Evolutionary conservation across 805 yeast genomes (phyloP).

Genomic region (Jamesozyma lodderae): DNA sequence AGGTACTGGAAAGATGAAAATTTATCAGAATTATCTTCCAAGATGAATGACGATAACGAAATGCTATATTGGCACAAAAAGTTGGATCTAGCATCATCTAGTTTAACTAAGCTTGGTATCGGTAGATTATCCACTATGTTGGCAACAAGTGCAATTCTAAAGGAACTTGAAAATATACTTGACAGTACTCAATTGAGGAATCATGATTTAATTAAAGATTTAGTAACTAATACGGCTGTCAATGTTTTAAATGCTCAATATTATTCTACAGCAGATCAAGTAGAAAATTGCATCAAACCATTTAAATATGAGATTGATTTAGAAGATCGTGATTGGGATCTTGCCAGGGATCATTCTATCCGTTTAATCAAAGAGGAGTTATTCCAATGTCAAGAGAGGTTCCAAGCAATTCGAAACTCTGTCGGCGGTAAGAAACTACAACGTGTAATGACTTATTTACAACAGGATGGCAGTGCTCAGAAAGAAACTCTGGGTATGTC

Average conservation of each 20-base stretch:
- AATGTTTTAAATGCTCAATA: conserved; percentile 69
- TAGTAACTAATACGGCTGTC: conserved; percentile 77
- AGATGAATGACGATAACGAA: conserved; percentile 41
- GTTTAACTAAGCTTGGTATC: conserved; percentile 84
- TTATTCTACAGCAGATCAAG: conserved; percentile 94
- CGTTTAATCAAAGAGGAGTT: conserved; percentile 73
- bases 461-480: conserved; percentile 22
- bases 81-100: conserved; percentile 73
- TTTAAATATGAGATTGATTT: conserved; percentile 94
- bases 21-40: conserved; percentile 38
- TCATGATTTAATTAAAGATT: conserved; percentile 78
- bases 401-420: conserved; percentile 47
- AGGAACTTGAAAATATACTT: conserved; percentile 68
- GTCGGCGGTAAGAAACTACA: conserved; percentile 78
- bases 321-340: conserved; percentile 89
- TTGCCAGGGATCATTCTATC: conserved; percentile 71
- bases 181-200: conserved; percentile 66
- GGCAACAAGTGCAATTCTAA: conserved; percentile 68
- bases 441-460: conserved; percentile 71
- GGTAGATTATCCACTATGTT: conserved; percentile 83
- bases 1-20: conserved; percentile 77
- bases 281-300: conserved; percentile 96
- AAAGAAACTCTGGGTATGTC: conserved; percentile 77
- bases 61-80: conserved; percentile 79
- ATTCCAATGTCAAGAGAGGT: conserved; percentile 66